phyloP scores from a whole-genome alignment of 2,329 filamentous ascomycete species.

The Podosphaera xanthii region DNA sequence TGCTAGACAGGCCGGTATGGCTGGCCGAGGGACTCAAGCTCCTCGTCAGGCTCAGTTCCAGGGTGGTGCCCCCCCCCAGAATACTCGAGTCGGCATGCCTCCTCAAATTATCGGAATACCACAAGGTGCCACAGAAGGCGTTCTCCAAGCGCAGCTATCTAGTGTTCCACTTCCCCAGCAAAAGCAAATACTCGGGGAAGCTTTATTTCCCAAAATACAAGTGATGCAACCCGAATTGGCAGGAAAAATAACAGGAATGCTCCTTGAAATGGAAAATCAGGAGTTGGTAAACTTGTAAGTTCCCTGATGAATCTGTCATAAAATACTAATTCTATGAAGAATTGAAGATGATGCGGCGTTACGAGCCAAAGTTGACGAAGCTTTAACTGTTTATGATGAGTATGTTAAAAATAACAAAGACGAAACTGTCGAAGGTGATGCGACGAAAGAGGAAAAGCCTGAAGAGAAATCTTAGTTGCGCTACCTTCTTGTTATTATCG shows the following conservation, averaged over 20 bases:
- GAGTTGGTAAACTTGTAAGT: conserved; percentile 93
- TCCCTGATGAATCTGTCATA: not conserved
- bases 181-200: conserved; percentile 97
- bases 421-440: conserved; percentile 17
- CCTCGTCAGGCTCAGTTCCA: conserved; percentile 17
- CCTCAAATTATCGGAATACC: conserved; percentile 14
- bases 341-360: conserved; percentile 78
- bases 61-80: conserved; percentile 17
- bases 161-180: conserved; percentile 45
- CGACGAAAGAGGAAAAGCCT: conserved; percentile 27
- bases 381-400: conserved; percentile 90
- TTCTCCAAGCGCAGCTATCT: conserved; percentile 35
- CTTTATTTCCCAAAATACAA: conserved; percentile 96
- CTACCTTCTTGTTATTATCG: conserved; percentile 9
- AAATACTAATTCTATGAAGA: conserved; percentile 24
- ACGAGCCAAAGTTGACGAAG: conserved; percentile 90
- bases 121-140: conserved; percentile 16
- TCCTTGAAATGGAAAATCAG: conserved; percentile 94
- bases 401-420: conserved; percentile 53
- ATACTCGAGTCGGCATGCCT: conserved; percentile 16
- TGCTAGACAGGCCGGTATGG: conserved; percentile 23
- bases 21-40: conserved; percentile 17
- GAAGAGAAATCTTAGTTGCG: conserved; percentile 29
- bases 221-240: conserved; percentile 84
- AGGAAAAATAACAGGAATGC: conserved; percentile 99